Evolutionary conservation across 331 rosid species (phyloP), one percentile per base, ranked within the genome.

Genomic region (Quercus lobata): DNA sequence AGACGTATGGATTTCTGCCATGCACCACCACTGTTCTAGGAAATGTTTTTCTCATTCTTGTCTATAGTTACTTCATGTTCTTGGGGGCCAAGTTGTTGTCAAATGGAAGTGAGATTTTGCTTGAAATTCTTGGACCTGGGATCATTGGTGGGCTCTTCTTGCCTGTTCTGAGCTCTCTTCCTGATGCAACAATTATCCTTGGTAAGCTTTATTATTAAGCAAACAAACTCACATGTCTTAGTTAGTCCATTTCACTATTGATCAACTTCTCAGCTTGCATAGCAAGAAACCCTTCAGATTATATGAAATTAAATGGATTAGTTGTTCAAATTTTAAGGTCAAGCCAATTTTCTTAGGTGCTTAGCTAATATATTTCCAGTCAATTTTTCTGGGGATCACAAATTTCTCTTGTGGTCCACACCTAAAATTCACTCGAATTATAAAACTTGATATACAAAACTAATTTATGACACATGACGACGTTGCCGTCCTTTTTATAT

Each of bases 61-160:
- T 91, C 6, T 95, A 95, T 32, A 95, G 99, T 0, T 91, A 76
- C n/a, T 76, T 95, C 18, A 93, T 93, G 99, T 95, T 14, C 83
- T 55, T 73, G 37, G 91, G 97, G 2, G 97, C 99, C 6, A 93
- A 85, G 1, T 90, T 80, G 68, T 86, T 95, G 79, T 90, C 99
- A 5, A 6, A 35, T 21, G 99, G 99, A 10, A 93, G 97, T 18
- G 97, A 95, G 84, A 87, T 95, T 1, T 76, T 95, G 88, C 93
- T 95, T 29, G 97, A 91, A 92, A 95, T 95, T 84, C 88, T 95
- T 69, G 97, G 99, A 19, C 97, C 99, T 32, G 97, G 99, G 17
- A 88, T 95, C 60, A 89, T 95, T 78, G 99, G 99, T 17, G 99
- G 99, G 1, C 55, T 95, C 74, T 93, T 92, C n/a, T 97, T 95